A percentile compares a stretch with the other conserved stretches of the same genome.
Evolutionary conservation across 1,139 yeast genomes (phyloP).

Genomic region (Blastobotrys arbuscula): DNA sequence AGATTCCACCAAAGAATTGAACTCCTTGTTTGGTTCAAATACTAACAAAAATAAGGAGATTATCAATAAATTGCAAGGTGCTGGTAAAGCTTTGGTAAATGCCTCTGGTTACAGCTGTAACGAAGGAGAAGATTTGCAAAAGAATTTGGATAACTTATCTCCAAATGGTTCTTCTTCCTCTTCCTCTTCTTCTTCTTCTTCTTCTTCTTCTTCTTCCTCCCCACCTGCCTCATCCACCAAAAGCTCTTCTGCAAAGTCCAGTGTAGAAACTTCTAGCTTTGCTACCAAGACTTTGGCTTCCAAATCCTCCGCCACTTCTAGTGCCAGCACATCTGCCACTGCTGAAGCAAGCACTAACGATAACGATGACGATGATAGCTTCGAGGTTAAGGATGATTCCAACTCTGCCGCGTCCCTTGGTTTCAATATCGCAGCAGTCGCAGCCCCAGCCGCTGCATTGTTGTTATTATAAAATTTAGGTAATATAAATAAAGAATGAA

Average conservation of each 20-base stretch:
- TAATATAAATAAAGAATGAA: not conserved
- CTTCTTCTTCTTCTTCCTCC: not conserved
- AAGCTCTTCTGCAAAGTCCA: not conserved
- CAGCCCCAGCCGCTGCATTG: constrained; percentile 3
- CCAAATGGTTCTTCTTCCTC: not conserved
- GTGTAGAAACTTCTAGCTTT: not conserved
- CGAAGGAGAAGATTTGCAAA: constrained; percentile 8
- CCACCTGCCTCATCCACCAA: not conserved
- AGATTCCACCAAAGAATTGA: constrained; percentile 2
- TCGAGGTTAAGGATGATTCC: not conserved
- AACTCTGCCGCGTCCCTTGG: not conserved
- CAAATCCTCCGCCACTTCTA: not conserved
- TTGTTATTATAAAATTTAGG: not conserved
- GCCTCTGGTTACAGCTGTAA: constrained; percentile 6
- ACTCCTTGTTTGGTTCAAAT: not conserved
- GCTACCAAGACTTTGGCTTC: not conserved
- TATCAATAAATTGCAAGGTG: constrained; percentile 6
- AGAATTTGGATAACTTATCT: not conserved
- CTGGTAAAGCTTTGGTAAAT: constrained; percentile 6
- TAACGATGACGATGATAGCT: not conserved
- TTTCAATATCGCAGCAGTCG: not conserved
- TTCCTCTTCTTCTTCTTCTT: constrained; percentile 1
- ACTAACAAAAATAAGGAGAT: not conserved
- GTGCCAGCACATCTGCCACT: not conserved
- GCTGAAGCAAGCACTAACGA: not conserved